phyloP scores from a whole-genome alignment of 495 filamentous ascomycete species.

The Penicillium silybi region DNA sequence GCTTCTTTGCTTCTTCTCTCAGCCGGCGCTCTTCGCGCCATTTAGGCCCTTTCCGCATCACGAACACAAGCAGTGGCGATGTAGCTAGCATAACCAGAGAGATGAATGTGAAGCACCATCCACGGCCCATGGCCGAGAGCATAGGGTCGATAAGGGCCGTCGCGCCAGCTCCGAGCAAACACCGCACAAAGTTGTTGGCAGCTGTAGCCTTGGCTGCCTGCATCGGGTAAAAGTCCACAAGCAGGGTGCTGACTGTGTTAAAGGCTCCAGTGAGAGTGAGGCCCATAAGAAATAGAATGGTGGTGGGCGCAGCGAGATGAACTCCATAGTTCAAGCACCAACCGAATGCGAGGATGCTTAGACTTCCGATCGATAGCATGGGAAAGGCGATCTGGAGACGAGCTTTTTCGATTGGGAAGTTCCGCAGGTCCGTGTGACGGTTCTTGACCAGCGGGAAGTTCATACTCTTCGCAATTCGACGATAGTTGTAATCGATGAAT shows the following conservation, averaged over 20 bases:
- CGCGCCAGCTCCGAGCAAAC: conserved; percentile 62
- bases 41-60: conserved; percentile 40
- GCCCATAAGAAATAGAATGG: conserved; percentile 60
- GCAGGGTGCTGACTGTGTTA: conserved; percentile 55
- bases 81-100: conserved; percentile 49
- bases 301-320: conserved; percentile 42
- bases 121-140: conserved; percentile 59
- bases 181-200: conserved; percentile 66
- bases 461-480: conserved; percentile 29
- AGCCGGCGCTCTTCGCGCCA: conserved; percentile 46
- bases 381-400: conserved; percentile 51
- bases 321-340: conserved; percentile 34
- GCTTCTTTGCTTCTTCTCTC: conserved; percentile 17
- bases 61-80: conserved; percentile 48
- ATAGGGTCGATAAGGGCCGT: conserved; percentile 65
- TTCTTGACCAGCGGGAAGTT: conserved; percentile 48
- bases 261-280: conserved; percentile 52
- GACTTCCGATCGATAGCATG: conserved; percentile 33
- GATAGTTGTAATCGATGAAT: conserved; percentile 55
- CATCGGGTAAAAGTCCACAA: conserved; percentile 63
- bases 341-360: conserved; percentile 36
- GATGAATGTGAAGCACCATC: conserved; percentile 69
- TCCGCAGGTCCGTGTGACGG: conserved; percentile 47
- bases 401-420: conserved; percentile 64
- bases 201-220: conserved; percentile 63